A percentile compares a stretch with the other conserved stretches of the same genome.
phyloP scores from a whole-genome alignment of 2,329 filamentous ascomycete species.

The Xylaria hypoxylon region DNA sequence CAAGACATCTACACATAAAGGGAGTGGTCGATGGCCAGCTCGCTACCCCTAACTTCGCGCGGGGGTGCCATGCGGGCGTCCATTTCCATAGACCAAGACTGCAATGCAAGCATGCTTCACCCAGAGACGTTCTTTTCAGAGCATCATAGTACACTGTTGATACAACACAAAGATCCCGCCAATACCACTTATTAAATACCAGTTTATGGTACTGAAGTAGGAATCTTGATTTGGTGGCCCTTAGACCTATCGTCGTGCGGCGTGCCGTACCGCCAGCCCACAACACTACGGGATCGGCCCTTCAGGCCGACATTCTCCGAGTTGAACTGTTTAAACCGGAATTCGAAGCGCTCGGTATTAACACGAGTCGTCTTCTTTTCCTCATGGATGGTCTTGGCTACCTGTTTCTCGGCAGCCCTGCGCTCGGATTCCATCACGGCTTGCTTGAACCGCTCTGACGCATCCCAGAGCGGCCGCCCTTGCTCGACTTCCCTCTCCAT shows the following conservation, averaged over 20 bases:
- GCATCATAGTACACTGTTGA: conserved; percentile 43
- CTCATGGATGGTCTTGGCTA: conserved; percentile 49
- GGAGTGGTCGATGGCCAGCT: conserved; percentile 31
- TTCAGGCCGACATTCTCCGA: conserved; percentile 66
- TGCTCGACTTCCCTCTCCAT: conserved; percentile 63
- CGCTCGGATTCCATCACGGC: conserved; percentile 56
- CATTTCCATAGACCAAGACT: conserved; percentile 27
- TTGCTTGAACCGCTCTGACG: conserved; percentile 55
- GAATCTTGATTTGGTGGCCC: conserved; percentile 74
- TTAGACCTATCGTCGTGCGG: conserved; percentile 72
- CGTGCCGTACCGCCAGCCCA: conserved; percentile 73
- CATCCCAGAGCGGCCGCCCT: conserved; percentile 54
- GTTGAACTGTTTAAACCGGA: conserved; percentile 70
- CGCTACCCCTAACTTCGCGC: conserved; percentile 11
- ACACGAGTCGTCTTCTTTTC: conserved; percentile 59
- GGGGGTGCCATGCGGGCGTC: background rate
- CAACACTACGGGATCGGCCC: conserved; percentile 63
- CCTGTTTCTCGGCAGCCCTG: conserved; percentile 56
- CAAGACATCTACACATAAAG: conserved; percentile 39
- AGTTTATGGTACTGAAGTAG: conserved; percentile 67
- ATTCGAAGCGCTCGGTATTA: conserved; percentile 67
- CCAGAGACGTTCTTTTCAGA: conserved; percentile 15
- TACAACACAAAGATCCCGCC: conserved; percentile 37
- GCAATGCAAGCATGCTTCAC: conserved; percentile 19
- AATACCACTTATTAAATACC: conserved; percentile 5